Evolutionary conservation across 176 grass and related monocot genomes (phyloP).

Genomic region (Metroxylon sagu): DNA sequence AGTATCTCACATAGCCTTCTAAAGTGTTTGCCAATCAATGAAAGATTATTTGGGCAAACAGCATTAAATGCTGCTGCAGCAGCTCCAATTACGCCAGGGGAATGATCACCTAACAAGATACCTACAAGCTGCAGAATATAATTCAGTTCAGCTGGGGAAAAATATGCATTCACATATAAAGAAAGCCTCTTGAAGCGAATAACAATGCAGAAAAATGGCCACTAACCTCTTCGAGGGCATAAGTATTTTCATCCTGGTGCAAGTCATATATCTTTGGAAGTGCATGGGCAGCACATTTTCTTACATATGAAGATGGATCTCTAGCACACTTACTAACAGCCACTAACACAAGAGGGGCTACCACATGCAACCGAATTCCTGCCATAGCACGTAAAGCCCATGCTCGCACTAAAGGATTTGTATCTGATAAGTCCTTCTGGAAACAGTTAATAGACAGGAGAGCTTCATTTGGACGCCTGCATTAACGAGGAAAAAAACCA

Average conservation of each 20-base stretch:
- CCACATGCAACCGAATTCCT: constrained; percentile 70
- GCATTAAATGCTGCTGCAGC: constrained; percentile 69
- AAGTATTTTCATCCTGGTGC: constrained; percentile 49
- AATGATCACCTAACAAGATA: constrained; percentile 59
- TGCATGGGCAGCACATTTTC: constrained; percentile 86
- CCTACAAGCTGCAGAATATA: constrained; percentile 52
- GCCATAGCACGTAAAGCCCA: constrained; percentile 94
- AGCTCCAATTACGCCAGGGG: constrained; percentile 64
- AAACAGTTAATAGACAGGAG: constrained; percentile 93
- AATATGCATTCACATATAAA: neutral
- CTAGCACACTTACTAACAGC: constrained; percentile 71
- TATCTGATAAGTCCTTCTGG: constrained; percentile 93
- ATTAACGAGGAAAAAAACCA: neutral
- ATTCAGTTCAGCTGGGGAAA: no score
- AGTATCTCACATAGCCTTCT: constrained; percentile 67
- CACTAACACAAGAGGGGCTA: constrained; percentile 67
- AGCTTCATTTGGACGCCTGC: constrained; percentile 89
- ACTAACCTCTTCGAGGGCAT: constrained; percentile 57
- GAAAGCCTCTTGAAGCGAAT: neutral
- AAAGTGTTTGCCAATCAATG: constrained; percentile 64
- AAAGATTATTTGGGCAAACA: constrained; percentile 59
- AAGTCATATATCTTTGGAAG: constrained; percentile 74
- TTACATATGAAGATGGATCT: constrained; percentile 78
- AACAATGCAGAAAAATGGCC: neutral
- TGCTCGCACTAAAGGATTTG: constrained; percentile 84